These are phyloP conservation scores for Raphanus raphanistrum DNA, from an alignment of 345 rosid species.

Conservation along the genomic window DNA sequence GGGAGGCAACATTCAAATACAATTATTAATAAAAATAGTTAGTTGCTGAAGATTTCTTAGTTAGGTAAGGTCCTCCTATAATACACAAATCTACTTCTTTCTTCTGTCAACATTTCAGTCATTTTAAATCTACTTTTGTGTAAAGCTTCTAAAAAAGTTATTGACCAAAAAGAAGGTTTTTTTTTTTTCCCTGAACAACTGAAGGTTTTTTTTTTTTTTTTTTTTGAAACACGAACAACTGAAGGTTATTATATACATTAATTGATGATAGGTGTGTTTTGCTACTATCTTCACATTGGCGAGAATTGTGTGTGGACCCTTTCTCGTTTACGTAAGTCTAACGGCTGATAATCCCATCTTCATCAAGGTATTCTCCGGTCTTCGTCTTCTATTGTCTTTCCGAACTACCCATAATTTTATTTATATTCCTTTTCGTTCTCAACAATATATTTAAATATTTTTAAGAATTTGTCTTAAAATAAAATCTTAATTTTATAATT, in stretches of 20 bases:
- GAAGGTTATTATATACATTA: neutral
- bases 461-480: neutral
- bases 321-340: constrained; percentile 35
- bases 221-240: no score
- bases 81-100: neutral
- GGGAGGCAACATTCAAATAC: neutral
- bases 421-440: neutral
- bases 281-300: constrained; percentile 40
- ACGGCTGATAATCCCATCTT: constrained; percentile 38
- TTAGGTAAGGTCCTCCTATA: neutral
- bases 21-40: neutral
- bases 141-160: neutral
- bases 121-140: neutral
- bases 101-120: neutral
- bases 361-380: constrained; percentile 27
- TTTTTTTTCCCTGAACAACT: no score
- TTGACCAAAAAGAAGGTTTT: neutral
- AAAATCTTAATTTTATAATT: no score
- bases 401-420: neutral
- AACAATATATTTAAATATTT: neutral
- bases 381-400: neutral
- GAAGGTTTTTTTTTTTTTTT: no score
- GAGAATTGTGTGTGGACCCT: constrained; percentile 42
- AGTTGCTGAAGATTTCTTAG: neutral
- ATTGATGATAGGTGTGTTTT: constrained; percentile 35